Evolutionary conservation across 345 rosid species (phyloP), one percentile per base, ranked within the genome.

Genomic region (Aegle marmelos): DNA sequence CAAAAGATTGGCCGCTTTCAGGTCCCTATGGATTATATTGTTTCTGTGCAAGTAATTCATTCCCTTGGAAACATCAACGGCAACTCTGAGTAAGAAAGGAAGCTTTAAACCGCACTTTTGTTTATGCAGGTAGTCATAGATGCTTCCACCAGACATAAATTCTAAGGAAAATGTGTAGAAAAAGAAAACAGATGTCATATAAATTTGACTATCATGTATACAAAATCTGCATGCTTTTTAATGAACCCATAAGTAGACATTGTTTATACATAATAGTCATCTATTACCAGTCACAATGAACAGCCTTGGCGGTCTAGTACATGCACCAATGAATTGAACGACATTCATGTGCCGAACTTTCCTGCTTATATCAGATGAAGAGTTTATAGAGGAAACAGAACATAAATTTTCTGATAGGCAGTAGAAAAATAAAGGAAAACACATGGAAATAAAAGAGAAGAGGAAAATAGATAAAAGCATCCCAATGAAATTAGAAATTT

Each of bases 1-100:
- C 86, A 91, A 80, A 80, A 91, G 88, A 82, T 91, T 91, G 86
- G 95, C 95, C 69, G 92, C 79, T 83, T 91, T 91, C 68, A 91
- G 85, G 75, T 91, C 94, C 82, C 92, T 79, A 65, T 88, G 89
- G 58, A 86, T 80, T 31, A 88, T 86, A 54, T 74, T 81, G 68
- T 91, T 88, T 79, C 80, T 82, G 83, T 91, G 92, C 88, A 91
- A 85, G 86, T 88, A 91, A 79, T 81, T 83, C 95, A 91, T 90
- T 73, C 92, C 95, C 66, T 82, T 86, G 75, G 93, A 86, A 84
- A 91, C 83, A 83, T 91, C 92, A 82, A 81, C 82, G 62, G 95
- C 95, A 77, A 89, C 81, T 83, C 86, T 85, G 76, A 89, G 89
- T 25, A 91, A 74, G 39, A 85, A 82, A 36, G 85, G 87, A 82